A percentile compares a stretch with the other conserved stretches of the same genome.
Evolutionary conservation across 2,329 filamentous ascomycete genomes (phyloP).

Genomic region (Aspergillus terreus): DNA sequence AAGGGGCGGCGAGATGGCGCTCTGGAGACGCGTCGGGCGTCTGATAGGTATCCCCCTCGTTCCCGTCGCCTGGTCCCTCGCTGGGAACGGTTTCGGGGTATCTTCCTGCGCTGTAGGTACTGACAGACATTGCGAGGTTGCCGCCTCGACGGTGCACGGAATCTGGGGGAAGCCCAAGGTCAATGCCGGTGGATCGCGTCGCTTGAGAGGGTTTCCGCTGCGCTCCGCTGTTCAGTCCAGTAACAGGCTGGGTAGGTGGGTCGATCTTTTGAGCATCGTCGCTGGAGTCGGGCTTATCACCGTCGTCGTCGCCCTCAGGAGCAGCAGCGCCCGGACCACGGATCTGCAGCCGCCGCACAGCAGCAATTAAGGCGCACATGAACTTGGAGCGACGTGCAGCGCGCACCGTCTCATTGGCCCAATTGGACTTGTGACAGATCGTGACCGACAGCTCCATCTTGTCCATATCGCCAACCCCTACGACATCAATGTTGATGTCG

Average conservation of each 20-base stretch:
- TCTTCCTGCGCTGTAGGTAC: slow-evolving; percentile 29
- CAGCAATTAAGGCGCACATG: slow-evolving; percentile 86
- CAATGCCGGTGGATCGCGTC: slow-evolving; percentile 29
- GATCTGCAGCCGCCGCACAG: slow-evolving; percentile 83
- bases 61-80: slow-evolving; percentile 13
- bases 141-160: slow-evolving; percentile 27
- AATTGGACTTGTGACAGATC: slow-evolving; percentile 90
- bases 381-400: slow-evolving; percentile 86
- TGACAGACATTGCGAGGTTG: slow-evolving; percentile 15
- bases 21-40: slow-evolving; percentile 22
- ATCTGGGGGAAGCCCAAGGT: slow-evolving; percentile 21
- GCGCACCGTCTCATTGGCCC: slow-evolving; percentile 81
- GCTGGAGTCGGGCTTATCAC: slow-evolving; percentile 7
- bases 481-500: slow-evolving; percentile 74
- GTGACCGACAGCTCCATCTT: slow-evolving; percentile 80
- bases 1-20: slow-evolving; percentile 20
- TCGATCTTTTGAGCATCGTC: slow-evolving; percentile 4
- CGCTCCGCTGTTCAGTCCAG: background rate
- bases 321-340: slow-evolving; percentile 68
- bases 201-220: background rate
- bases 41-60: slow-evolving; percentile 26
- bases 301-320: slow-evolving; percentile 25
- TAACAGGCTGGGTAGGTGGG: background rate
- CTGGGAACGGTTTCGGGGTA: slow-evolving; percentile 32
- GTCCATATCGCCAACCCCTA: slow-evolving; percentile 77